Evolutionary conservation across 768 basidiomycete species (phyloP).

Genomic region (Leccinum ochraceum): DNA sequence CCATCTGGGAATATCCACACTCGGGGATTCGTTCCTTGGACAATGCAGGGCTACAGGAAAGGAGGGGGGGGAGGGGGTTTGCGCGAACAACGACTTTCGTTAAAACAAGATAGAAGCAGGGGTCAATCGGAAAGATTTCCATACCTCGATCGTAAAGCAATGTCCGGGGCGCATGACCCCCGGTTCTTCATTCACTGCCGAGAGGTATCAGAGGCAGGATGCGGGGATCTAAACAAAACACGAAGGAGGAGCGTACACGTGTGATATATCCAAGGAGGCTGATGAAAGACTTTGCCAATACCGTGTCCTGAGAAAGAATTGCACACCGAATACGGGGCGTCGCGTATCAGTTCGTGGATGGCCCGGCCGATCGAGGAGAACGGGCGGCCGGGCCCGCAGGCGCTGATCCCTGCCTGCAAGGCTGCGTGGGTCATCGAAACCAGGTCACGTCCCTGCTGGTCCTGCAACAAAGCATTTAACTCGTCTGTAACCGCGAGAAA

Average conservation of each 20-base stretch:
- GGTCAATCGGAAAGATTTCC: conserved; percentile 6
- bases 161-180: conserved; percentile 82
- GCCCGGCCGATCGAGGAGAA: conserved; percentile 72
- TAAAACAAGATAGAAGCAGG: too few species aligned
- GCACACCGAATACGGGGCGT: conserved; percentile 56
- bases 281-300: conserved; percentile 80
- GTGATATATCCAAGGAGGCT: conserved; percentile 82
- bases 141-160: conserved; percentile 91
- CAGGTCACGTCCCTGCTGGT: conserved; percentile 66
- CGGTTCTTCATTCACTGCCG: conserved; percentile 79
- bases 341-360: conserved; percentile 54
- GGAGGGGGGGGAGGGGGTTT: too few species aligned
- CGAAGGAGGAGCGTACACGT: conserved; percentile 46
- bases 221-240: neutral
- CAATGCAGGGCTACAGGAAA: conserved; percentile 59
- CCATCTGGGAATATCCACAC: conserved; percentile 88
- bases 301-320: conserved; percentile 83
- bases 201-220: neutral
- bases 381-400: conserved; percentile 70
- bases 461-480: conserved; percentile 43
- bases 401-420: conserved; percentile 65
- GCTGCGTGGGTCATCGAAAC: conserved; percentile 65
- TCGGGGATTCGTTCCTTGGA: conserved; percentile 69
- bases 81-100: too few species aligned
- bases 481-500: neutral